Conservation (phyloP, 345 rosid genomes). For the Eucalyptus victrix region DNA sequence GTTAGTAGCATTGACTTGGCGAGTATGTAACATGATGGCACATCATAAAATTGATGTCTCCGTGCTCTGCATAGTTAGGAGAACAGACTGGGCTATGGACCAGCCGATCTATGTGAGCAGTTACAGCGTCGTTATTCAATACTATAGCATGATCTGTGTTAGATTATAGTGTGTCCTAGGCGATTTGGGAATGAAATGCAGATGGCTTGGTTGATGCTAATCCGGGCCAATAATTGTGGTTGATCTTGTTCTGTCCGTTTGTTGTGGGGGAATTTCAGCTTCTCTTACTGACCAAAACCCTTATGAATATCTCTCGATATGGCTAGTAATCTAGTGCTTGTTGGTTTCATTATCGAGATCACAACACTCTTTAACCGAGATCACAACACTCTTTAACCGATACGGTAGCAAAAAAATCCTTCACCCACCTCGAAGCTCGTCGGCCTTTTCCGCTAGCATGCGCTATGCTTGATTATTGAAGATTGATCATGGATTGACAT, state of each 20-base stretch:
- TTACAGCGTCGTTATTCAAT: not conserved
- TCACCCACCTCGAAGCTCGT: accelerated
- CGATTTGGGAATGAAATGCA: not conserved
- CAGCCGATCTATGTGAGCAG: not conserved
- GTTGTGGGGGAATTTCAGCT: not conserved
- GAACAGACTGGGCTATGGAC: not conserved
- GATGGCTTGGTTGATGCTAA: not conserved
- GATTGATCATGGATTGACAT: not conserved
- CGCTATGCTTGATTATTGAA: not conserved
- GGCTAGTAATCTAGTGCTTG: not conserved
- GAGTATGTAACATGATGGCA: not conserved
- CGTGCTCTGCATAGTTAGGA: not conserved
- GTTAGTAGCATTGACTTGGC: not conserved
- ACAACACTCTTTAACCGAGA: not conserved
- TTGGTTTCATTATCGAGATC: not conserved
- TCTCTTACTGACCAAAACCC: not conserved
- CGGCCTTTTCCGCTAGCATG: not conserved
- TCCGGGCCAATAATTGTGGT: not conserved
- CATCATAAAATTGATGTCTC: not conserved
- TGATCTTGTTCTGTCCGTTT: not conserved
- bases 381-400: not conserved
- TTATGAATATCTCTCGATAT: not conserved
- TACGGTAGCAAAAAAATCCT: not conserved
- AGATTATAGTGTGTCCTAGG: not conserved
- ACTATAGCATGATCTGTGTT: not conserved